Evolutionary conservation across 345 rosid genomes (phyloP).

Genomic region (Populus euphratica): DNA sequence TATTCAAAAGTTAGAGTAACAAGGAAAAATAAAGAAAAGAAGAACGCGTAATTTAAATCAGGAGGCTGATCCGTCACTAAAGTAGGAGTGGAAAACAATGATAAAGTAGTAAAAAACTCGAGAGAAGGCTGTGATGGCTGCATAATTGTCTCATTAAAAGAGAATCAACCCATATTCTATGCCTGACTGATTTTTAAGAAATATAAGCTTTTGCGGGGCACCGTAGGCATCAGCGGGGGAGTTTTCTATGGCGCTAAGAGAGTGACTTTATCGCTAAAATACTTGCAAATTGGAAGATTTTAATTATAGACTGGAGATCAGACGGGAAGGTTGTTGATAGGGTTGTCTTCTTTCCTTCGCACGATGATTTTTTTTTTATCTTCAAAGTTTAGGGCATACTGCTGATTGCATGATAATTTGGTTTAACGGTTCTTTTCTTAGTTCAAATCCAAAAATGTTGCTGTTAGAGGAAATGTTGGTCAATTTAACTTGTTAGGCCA

Average conservation of each 20-base stretch:
- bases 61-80: slow-evolving; percentile 13
- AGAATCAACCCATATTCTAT: slow-evolving; percentile 28
- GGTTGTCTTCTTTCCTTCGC: slow-evolving; percentile 1
- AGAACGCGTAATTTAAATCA: slow-evolving; percentile 1
- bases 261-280: slow-evolving; percentile 16
- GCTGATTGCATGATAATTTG: background rate
- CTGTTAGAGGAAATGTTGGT: background rate
- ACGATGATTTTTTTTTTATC: background rate
- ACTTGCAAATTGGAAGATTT: background rate
- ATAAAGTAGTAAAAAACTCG: background rate
- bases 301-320: background rate
- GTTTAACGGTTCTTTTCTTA: slow-evolving; percentile 1
- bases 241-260: slow-evolving; percentile 6
- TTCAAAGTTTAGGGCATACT: background rate
- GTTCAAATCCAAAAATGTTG: background rate
- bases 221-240: slow-evolving; percentile 19
- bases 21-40: too few species aligned
- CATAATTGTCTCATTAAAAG: slow-evolving; percentile 9
- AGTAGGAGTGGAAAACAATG: background rate
- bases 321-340: slow-evolving; percentile 9
- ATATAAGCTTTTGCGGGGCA: background rate
- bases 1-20: background rate
- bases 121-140: background rate
- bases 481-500: background rate
- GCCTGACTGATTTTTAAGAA: background rate